A percentile compares a stretch with the other conserved stretches of the same genome.
These are phyloP conservation scores for Solanum hybrid DNA, from an alignment of 305 asterid genomes.

Conservation along the genomic window DNA sequence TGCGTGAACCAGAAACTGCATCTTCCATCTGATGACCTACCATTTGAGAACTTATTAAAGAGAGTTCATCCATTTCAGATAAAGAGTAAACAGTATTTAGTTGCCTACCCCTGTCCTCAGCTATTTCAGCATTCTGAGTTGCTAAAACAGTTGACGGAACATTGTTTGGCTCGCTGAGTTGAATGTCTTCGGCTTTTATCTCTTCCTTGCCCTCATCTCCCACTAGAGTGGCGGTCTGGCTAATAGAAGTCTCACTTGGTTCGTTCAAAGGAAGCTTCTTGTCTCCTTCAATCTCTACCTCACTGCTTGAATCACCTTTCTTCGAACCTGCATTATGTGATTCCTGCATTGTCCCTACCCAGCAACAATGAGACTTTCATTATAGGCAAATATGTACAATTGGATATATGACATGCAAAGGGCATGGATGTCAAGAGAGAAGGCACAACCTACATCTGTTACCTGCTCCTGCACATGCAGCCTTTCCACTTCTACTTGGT, in stretches of 20 bases:
- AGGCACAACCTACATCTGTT: slow-evolving; percentile 99
- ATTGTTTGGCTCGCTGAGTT: slow-evolving; percentile 20
- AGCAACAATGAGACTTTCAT: slow-evolving; percentile 33
- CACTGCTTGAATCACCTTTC: slow-evolving; percentile 36
- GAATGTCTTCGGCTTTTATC: slow-evolving; percentile 21
- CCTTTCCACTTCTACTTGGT: slow-evolving; percentile 17
- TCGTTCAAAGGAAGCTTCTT: slow-evolving; percentile 28
- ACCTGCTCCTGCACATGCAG: slow-evolving; percentile 69
- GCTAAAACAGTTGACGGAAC: slow-evolving; percentile 21
- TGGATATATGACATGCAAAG: slow-evolving; percentile 9
- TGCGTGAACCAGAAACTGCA: slow-evolving; percentile 19
- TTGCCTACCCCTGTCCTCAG: slow-evolving; percentile 20
- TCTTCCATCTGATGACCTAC: slow-evolving; percentile 27
- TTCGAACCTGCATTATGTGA: slow-evolving; percentile 37
- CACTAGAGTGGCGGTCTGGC: slow-evolving; percentile 19
- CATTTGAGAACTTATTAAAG: slow-evolving; percentile 21
- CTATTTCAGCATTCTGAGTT: slow-evolving; percentile 25
- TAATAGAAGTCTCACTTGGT: slow-evolving; percentile 20
- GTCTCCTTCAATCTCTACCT: slow-evolving; percentile 33
- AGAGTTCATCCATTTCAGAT: slow-evolving; percentile 19
- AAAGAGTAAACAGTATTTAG: slow-evolving; percentile 20
- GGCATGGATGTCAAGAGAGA: slow-evolving; percentile 47
- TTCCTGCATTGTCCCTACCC: slow-evolving; percentile 88
- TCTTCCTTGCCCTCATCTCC: slow-evolving; percentile 22
- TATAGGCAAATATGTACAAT: slow-evolving; percentile 18